Percentiles rank a stretch among this genome's conserved stretches.
Evolutionary conservation across 768 basidiomycete species (phyloP).

Genomic region (Auricularia sp.): DNA sequence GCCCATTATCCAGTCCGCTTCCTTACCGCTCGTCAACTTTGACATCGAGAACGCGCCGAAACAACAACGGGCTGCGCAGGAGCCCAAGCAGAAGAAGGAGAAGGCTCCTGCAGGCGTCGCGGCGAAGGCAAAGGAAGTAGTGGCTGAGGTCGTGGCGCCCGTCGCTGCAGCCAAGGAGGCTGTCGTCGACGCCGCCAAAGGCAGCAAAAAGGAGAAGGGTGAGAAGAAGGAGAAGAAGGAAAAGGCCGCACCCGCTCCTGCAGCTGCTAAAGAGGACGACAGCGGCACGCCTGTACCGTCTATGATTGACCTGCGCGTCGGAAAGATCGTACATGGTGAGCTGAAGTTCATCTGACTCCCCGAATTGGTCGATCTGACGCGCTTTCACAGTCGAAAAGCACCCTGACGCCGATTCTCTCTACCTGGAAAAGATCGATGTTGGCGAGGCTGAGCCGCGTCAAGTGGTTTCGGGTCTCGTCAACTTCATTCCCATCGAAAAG

Average conservation of each 20-base stretch:
- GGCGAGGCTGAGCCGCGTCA: slow-evolving; percentile 94
- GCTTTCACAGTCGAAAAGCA: slow-evolving; percentile 70
- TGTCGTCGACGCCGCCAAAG: slow-evolving; percentile 19
- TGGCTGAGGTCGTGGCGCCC: neutral
- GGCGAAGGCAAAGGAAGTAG: slow-evolving; percentile 4
- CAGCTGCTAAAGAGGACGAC: slow-evolving; percentile 27
- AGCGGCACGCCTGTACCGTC: slow-evolving; percentile 77
- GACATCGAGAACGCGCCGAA: slow-evolving; percentile 70
- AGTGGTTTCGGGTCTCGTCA: slow-evolving; percentile 92
- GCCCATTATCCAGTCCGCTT: slow-evolving; percentile 41
- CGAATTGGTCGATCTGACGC: neutral
- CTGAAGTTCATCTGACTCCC: slow-evolving; percentile 5
- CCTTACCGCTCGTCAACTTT: slow-evolving; percentile 49
- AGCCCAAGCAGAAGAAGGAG: slow-evolving; percentile 68
- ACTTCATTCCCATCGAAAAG: slow-evolving; percentile 92
- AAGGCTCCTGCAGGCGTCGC: slow-evolving; percentile 29
- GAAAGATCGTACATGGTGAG: slow-evolving; percentile 83
- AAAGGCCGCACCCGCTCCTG: slow-evolving; percentile 31
- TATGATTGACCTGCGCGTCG: slow-evolving; percentile 95
- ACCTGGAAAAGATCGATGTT: slow-evolving; percentile 96
- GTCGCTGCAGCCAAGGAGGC: slow-evolving; percentile 18
- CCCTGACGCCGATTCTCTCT: slow-evolving; percentile 96
- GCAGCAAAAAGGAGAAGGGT: slow-evolving; percentile 21
- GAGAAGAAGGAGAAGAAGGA: slow-evolving; percentile 52
- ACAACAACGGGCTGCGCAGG: slow-evolving; percentile 59